These are phyloP conservation scores for Sisymbrium altissimum DNA, from an alignment of 345 rosid species.

Conservation along the genomic window DNA sequence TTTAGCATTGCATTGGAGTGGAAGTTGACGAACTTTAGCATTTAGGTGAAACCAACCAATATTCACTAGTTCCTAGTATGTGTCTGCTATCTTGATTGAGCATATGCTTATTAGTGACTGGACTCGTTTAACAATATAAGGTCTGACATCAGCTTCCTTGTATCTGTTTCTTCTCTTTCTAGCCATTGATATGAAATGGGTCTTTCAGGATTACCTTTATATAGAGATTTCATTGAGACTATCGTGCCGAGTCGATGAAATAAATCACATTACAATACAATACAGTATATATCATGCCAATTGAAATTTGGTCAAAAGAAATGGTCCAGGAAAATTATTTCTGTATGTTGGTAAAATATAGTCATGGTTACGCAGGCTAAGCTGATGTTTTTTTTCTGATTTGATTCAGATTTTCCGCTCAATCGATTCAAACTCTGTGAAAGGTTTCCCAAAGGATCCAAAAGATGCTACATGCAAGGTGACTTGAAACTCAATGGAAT, in stretches of 20 bases:
- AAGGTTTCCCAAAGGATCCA: slow-evolving; percentile 76
- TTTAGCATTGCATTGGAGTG: slow-evolving; percentile 9
- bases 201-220: neutral
- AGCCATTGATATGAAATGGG: neutral
- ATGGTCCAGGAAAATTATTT: neutral
- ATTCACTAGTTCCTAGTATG: neutral
- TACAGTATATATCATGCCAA: neutral
- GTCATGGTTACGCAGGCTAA: neutral
- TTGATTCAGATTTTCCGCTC: slow-evolving; percentile 72
- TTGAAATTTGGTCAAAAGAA: neutral
- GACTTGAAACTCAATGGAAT: slow-evolving; percentile 17
- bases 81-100: neutral
- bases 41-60: slow-evolving; percentile 1
- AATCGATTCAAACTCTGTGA: slow-evolving; percentile 82
- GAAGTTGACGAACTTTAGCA: neutral
- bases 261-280: neutral
- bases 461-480: slow-evolving; percentile 63
- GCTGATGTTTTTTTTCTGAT: slow-evolving; percentile 3
- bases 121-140: neutral
- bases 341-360: neutral
- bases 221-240: neutral
- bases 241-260: neutral
- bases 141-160: neutral
- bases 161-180: neutral
- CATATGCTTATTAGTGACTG: slow-evolving; percentile 1